phyloP scores from a whole-genome alignment of 2,329 filamentous ascomycete species.

The Cordyceps cateniannulata region DNA sequence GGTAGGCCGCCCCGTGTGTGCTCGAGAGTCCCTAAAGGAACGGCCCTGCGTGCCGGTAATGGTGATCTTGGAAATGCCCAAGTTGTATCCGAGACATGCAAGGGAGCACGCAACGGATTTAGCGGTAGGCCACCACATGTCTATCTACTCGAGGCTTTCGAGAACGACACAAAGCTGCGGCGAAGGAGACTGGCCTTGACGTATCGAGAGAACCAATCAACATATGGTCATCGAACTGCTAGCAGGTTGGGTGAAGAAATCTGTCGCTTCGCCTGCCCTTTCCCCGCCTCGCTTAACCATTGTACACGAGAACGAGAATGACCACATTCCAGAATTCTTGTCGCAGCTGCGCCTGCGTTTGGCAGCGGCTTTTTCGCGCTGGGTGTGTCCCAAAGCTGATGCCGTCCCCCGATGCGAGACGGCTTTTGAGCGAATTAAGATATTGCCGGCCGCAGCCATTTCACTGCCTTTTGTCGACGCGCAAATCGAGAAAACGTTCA shows the following conservation, averaged over 20 bases:
- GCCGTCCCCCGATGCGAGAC: background rate
- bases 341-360: no score
- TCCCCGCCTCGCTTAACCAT: no score
- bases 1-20: background rate
- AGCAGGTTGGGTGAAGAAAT: no score
- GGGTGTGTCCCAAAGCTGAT: background rate
- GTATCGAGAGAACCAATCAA: no score
- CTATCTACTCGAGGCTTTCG: background rate
- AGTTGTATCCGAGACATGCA: background rate
- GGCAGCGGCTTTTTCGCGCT: background rate
- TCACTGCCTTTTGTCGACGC: background rate
- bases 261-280: no score
- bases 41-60: background rate
- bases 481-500: background rate
- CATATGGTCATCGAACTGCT: no score
- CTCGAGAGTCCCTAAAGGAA: background rate
- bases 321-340: no score
- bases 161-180: background rate
- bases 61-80: background rate
- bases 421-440: background rate
- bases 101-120: background rate
- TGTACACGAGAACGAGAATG: no score
- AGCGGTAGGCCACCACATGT: background rate
- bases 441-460: background rate
- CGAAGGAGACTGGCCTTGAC: background rate